A percentile compares a stretch with the other conserved stretches of the same genome.
Evolutionary conservation across 495 filamentous ascomycete genomes (phyloP).

Genomic region (Talaromyces proteolyticus): DNA sequence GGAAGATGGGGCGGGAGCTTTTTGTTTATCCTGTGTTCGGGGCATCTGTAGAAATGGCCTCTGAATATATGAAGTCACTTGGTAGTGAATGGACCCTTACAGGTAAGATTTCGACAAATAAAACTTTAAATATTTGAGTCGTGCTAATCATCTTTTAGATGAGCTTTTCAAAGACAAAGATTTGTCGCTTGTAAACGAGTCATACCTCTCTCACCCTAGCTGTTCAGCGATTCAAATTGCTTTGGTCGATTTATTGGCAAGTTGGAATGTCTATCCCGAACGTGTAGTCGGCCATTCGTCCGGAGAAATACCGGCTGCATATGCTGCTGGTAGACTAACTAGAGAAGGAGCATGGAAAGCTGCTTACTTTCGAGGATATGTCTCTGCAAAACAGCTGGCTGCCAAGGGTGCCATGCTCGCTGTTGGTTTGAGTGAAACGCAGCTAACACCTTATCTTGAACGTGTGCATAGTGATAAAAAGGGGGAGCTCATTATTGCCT

Average conservation of each 20-base stretch:
- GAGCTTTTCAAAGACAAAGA: neutral
- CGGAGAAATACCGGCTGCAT: conserved; percentile 32
- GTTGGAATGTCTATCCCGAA: conserved; percentile 13
- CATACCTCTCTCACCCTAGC: neutral
- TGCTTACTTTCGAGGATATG: neutral
- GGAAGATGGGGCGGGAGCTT: conserved; percentile 25
- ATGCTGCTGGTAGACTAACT: conserved; percentile 24
- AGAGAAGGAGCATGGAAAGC: conserved; percentile 25
- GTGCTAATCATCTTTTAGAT: neutral
- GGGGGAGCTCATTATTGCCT: conserved; percentile 19
- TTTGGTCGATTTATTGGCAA: conserved; percentile 19
- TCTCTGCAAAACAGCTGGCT: conserved; percentile 5
- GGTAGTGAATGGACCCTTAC: conserved; percentile 25
- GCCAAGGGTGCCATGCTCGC: conserved; percentile 22
- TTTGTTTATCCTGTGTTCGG: conserved; percentile 21
- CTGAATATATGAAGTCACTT: conserved; percentile 16
- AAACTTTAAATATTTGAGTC: conserved; percentile 5
- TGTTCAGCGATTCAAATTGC: conserved; percentile 18
- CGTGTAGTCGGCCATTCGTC: conserved; percentile 32
- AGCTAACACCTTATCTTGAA: conserved; percentile 12
- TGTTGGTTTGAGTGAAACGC: conserved; percentile 10
- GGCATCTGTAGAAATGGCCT: conserved; percentile 16
- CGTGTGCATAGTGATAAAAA: conserved; percentile 5
- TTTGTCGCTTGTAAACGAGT: neutral
- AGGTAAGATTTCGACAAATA: conserved; percentile 9